Percentiles rank a stretch among this genome's conserved stretches.
phyloP scores from a whole-genome alignment of 169 alveolate species.

The Plasmodium sp. region DNA sequence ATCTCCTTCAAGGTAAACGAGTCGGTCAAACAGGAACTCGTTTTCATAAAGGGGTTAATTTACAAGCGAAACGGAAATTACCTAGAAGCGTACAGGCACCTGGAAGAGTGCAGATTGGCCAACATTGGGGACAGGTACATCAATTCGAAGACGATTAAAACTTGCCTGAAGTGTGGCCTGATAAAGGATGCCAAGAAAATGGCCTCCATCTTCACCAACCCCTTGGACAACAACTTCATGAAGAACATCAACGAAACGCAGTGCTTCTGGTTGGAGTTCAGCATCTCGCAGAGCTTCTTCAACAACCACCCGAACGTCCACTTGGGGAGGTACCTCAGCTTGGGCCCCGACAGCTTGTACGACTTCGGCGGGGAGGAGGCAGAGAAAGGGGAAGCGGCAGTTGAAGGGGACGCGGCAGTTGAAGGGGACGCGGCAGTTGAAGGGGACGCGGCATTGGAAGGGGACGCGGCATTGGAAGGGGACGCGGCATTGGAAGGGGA shows the following conservation, averaged over 20 bases:
- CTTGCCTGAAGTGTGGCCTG: slow-evolving; percentile 58
- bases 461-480: no score
- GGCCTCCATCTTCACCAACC: slow-evolving; percentile 59
- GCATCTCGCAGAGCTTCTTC: slow-evolving; percentile 11
- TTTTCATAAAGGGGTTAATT: slow-evolving; percentile 70
- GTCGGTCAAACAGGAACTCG: slow-evolving; percentile 33
- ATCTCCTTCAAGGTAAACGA: slow-evolving; percentile 23
- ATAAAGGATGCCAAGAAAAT: slow-evolving; percentile 56
- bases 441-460: neutral
- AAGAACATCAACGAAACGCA: slow-evolving; percentile 69
- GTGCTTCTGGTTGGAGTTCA: slow-evolving; percentile 64
- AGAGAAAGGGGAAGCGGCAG: neutral
- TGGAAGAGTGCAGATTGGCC: slow-evolving; percentile 41
- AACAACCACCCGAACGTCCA: slow-evolving; percentile 49
- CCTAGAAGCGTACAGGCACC: slow-evolving; percentile 30
- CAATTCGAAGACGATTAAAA: slow-evolving; percentile 46
- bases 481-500: neutral
- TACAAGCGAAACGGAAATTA: slow-evolving; percentile 71
- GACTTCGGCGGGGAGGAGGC: neutral
- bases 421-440: neutral
- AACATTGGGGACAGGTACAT: slow-evolving; percentile 61
- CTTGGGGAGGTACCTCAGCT: neutral
- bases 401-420: neutral
- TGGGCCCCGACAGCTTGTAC: neutral
- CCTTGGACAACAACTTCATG: slow-evolving; percentile 53